Conservation (phyloP, 2,329 filamentous ascomycete species). For the Talaromyces amestolkiae region DNA sequence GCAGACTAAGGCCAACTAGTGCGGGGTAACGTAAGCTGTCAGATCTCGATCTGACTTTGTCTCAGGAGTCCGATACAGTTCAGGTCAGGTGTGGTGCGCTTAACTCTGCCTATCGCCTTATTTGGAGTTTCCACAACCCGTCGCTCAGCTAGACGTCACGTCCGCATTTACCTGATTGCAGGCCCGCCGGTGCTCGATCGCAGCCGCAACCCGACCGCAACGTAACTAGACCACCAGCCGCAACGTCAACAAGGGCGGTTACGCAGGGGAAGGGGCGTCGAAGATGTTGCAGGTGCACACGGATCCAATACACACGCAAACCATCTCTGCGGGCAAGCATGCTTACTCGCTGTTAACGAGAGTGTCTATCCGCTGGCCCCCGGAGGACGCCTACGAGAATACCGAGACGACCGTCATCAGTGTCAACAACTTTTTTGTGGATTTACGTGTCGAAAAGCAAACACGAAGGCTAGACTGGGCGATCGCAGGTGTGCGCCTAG, state of each 20-base stretch:
- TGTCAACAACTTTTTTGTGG: constrained; percentile 44
- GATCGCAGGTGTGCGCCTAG: constrained; percentile 42
- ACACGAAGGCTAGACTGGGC: constrained; percentile 43
- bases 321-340: constrained; percentile 18
- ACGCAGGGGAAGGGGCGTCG: constrained; percentile 13
- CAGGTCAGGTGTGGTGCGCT: constrained; percentile 19
- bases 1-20: constrained; percentile 17
- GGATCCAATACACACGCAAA: constrained; percentile 18
- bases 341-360: constrained; percentile 35
- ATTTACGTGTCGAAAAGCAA: constrained; percentile 41
- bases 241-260: neutral
- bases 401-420: constrained; percentile 47
- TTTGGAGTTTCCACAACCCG: constrained; percentile 8
- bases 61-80: constrained; percentile 7
- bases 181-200: constrained; percentile 12
- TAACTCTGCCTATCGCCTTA: constrained; percentile 4
- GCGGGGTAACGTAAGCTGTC: constrained; percentile 21
- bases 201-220: neutral
- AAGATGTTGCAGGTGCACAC: constrained; percentile 16
- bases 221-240: neutral
- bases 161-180: constrained; percentile 11
- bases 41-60: constrained; percentile 18
- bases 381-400: constrained; percentile 40
- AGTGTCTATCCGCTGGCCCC: constrained; percentile 45
- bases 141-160: constrained; percentile 3